phyloP scores from a whole-genome alignment of 768 basidiomycete species.

The Terana coerulea region DNA sequence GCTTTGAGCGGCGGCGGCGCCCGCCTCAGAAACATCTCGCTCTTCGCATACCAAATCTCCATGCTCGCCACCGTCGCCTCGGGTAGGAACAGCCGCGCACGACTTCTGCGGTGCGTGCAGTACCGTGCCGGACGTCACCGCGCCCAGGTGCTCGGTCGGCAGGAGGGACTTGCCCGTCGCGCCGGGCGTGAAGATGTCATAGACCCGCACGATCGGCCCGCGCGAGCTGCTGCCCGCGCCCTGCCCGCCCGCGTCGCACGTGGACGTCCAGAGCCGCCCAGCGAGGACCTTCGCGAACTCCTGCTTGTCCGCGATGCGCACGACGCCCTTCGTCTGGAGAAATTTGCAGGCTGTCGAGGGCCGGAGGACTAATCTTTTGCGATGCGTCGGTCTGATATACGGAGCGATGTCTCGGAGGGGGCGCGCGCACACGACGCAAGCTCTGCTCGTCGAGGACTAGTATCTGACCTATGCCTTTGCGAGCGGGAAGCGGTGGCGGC shows the following conservation, averaged over 20 bases:
- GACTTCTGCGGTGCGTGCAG: too few species aligned
- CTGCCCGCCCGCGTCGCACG: constrained; percentile 37
- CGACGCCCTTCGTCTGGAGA: constrained; percentile 31
- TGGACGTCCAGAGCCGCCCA: constrained; percentile 82
- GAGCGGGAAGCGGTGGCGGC: constrained; percentile 35
- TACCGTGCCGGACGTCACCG: constrained; percentile 77
- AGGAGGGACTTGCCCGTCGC: constrained; percentile 49
- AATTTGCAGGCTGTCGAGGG: background rate
- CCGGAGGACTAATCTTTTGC: background rate
- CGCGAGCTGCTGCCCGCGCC: constrained; percentile 37
- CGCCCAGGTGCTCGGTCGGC: constrained; percentile 71
- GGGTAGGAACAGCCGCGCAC: background rate
- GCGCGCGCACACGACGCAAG: constrained; percentile 9
- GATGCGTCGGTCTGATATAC: constrained; percentile 7
- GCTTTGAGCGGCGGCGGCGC: background rate
- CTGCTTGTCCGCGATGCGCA: constrained; percentile 76
- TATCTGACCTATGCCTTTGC: constrained; percentile 13
- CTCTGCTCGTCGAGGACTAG: constrained; percentile 11
- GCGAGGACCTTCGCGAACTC: constrained; percentile 74
- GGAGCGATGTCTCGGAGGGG: constrained; percentile 14
- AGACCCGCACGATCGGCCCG: constrained; percentile 75
- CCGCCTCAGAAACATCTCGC: constrained; percentile 4
- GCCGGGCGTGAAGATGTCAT: constrained; percentile 67
- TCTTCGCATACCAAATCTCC: background rate
- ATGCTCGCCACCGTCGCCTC: background rate